Percentiles rank a stretch among this genome's conserved stretches.
Conservation (phyloP, 2,329 filamentous ascomycete species). For the Scedosporium boydii region DNA sequence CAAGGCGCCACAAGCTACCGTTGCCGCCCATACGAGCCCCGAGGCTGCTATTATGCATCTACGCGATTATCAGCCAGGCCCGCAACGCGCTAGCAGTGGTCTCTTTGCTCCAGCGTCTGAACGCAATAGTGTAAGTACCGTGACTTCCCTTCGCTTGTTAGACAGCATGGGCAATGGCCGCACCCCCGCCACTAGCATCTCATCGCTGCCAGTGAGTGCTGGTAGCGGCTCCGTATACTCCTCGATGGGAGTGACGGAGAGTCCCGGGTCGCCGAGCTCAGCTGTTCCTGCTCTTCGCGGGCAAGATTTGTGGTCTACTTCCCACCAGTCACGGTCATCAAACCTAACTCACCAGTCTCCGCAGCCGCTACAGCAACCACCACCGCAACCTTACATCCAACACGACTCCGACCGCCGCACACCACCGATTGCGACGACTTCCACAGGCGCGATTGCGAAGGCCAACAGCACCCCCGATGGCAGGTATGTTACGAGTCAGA, state of each 20-base stretch:
- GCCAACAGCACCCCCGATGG: conserved; percentile 3
- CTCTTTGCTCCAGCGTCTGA: conserved; percentile 55
- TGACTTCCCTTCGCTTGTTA: conserved; percentile 40
- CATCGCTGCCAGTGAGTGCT: conserved; percentile 35
- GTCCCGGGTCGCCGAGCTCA: conserved; percentile 76
- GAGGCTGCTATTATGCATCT: conserved; percentile 14
- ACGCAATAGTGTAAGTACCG: conserved; percentile 45
- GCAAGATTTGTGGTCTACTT: conserved; percentile 20
- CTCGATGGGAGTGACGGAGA: conserved; percentile 70
- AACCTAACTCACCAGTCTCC: conserved; percentile 56
- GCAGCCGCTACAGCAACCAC: conserved; percentile 38
- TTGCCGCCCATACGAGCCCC: conserved; percentile 39
- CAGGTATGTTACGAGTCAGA: not conserved
- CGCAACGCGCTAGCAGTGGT: conserved; percentile 36
- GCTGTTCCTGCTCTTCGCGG: conserved; percentile 29
- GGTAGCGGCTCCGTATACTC: conserved; percentile 54
- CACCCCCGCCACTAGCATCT: conserved; percentile 39
- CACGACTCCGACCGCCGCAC: conserved; percentile 45
- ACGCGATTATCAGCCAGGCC: conserved; percentile 36
- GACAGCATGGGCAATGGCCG: conserved; percentile 32
- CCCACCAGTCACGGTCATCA: conserved; percentile 40
- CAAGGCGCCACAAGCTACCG: conserved; percentile 56
- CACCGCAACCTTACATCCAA: conserved; percentile 32
- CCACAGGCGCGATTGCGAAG: conserved; percentile 16
- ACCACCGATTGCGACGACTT: conserved; percentile 34